Percentiles rank a stretch among this genome's conserved stretches.
Evolutionary conservation across 106 monocot genomes (phyloP).

Genomic region (Narthecium ossifragum): DNA sequence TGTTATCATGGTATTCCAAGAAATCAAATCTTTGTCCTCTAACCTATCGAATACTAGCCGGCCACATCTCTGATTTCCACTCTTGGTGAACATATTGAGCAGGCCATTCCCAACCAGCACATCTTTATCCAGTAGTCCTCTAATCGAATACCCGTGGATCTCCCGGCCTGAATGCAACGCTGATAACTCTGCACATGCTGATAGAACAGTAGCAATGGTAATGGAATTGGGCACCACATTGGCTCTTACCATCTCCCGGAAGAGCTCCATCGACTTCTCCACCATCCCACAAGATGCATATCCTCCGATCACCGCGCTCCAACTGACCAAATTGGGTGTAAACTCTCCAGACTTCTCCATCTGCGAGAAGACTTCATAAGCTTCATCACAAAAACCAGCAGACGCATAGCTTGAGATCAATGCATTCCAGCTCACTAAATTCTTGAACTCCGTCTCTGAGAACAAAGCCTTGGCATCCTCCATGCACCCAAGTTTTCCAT

Average conservation of each 20-base stretch:
- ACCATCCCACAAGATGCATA: conserved; percentile 20
- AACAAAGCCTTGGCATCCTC: conserved; percentile 41
- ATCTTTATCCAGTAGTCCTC: conserved; percentile 16
- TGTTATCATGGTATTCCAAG: conserved; percentile 47
- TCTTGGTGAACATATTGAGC: conserved; percentile 46
- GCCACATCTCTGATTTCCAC: conserved; percentile 22
- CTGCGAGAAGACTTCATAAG: conserved; percentile 32
- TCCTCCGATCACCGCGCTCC: conserved; percentile 52
- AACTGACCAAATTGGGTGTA: conserved; percentile 43
- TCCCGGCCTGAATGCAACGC: conserved; percentile 33
- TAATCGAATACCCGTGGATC: conserved; percentile 31
- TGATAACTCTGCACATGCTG: conserved; percentile 32
- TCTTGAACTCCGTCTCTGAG: conserved; percentile 12
- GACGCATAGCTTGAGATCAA: conserved; percentile 62
- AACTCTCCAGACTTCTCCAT: conserved; percentile 16
- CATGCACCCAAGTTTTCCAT: conserved; percentile 47
- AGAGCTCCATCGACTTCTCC: conserved; percentile 30
- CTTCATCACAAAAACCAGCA: conserved; percentile 30
- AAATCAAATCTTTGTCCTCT: conserved; percentile 29
- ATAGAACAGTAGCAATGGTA: conserved; percentile 31
- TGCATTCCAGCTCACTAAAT: conserved; percentile 59
- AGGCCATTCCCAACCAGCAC: conserved; percentile 35
- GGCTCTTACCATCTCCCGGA: conserved; percentile 30
- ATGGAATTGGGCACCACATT: conserved; percentile 25
- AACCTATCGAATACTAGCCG: conserved; percentile 27